phyloP scores from a whole-genome alignment of 2,329 filamentous ascomycete species.

The Clarireedia paspali region DNA sequence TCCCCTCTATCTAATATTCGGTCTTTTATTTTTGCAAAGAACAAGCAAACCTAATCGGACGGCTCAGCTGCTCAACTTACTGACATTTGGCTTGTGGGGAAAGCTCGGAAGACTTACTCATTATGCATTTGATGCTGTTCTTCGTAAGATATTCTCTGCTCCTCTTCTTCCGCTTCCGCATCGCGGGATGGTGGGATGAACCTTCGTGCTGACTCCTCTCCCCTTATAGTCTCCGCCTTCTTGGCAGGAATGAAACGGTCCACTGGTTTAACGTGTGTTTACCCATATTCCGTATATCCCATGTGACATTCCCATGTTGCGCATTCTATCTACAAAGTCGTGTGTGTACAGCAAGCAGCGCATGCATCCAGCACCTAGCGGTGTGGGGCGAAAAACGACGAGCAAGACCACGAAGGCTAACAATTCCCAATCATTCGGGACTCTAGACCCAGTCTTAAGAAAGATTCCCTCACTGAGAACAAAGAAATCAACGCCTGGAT shows the following conservation, averaged over 20 bases:
- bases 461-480: conserved; percentile 70
- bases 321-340: background rate
- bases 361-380: background rate
- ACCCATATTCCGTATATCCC: background rate
- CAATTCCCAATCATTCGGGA: conserved; percentile 33
- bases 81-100: conserved; percentile 60
- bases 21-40: background rate
- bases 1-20: background rate
- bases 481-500: conserved; percentile 83
- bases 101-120: conserved; percentile 91
- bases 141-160: conserved; percentile 49
- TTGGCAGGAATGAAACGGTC: conserved; percentile 96
- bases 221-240: conserved; percentile 74
- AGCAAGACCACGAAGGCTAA: conserved; percentile 33
- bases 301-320: background rate
- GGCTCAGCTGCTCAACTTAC: conserved; percentile 54
- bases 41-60: conserved; percentile 34
- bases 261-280: conserved; percentile 90
- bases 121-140: conserved; percentile 92
- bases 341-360: too few species aligned
- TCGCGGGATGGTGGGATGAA: background rate
- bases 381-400: conserved; percentile 11
- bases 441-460: conserved; percentile 71
- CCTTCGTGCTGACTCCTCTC: background rate
- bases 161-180: background rate